Conservation (phyloP, 2,329 filamentous ascomycete genomes). For the Talaromyces sp. region DNA sequence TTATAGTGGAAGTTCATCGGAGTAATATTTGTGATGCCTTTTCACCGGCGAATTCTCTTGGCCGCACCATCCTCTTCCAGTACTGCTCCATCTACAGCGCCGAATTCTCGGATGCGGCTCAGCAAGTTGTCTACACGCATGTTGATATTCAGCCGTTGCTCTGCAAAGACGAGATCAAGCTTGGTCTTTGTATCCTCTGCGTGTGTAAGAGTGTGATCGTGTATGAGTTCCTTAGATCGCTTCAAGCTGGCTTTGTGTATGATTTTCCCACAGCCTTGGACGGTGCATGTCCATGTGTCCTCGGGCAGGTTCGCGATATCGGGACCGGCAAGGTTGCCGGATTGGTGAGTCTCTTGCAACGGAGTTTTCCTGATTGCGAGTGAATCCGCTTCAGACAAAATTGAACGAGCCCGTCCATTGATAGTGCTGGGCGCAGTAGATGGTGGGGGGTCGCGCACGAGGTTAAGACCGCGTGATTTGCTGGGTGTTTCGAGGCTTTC, state of each 20-base stretch:
- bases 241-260: slow-evolving; percentile 28
- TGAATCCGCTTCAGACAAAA: slow-evolving; percentile 22
- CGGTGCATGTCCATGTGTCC: slow-evolving; percentile 30
- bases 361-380: slow-evolving; percentile 20
- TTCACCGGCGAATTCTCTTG: slow-evolving; percentile 14
- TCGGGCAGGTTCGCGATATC: slow-evolving; percentile 14
- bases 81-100: slow-evolving; percentile 15
- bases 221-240: slow-evolving; percentile 25
- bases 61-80: slow-evolving; percentile 13
- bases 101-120: slow-evolving; percentile 25
- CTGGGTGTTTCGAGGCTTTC: slow-evolving; percentile 28
- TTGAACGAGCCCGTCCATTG: slow-evolving; percentile 25
- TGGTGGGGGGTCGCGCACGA: slow-evolving; percentile 27
- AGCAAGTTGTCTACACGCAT: slow-evolving; percentile 28
- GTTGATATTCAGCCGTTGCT: slow-evolving; percentile 29
- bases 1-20: background rate
- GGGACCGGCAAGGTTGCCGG: slow-evolving; percentile 14
- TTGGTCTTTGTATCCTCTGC: slow-evolving; percentile 31
- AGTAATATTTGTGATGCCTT: background rate
- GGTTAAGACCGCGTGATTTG: slow-evolving; percentile 24
- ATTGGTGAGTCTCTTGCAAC: slow-evolving; percentile 23
- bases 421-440: slow-evolving; percentile 21
- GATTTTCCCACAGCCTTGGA: slow-evolving; percentile 26
- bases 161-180: slow-evolving; percentile 30
- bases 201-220: slow-evolving; percentile 29